Percentiles rank a stretch among this genome's conserved stretches.
Evolutionary conservation across 1,139 yeast genomes (phyloP).

Genomic region (Hanseniaspora sp.): DNA sequence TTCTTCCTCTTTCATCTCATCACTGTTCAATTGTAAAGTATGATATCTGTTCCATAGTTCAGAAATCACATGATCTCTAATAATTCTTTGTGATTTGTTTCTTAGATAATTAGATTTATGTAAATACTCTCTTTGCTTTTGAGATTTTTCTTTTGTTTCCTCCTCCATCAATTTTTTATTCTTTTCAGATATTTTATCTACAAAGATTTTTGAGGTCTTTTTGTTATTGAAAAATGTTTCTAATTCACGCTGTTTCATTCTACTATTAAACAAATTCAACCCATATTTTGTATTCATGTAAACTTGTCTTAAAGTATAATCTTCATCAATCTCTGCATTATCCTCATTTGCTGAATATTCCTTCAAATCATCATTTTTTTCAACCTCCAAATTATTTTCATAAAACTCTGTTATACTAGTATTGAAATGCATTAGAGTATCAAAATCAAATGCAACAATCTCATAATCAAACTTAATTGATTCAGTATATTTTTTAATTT

Average conservation of each 20-base stretch:
- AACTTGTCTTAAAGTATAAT: slow-evolving; percentile 14
- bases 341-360: slow-evolving; percentile 10
- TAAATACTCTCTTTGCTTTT: slow-evolving; percentile 25
- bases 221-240: slow-evolving; percentile 26
- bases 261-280: slow-evolving; percentile 22
- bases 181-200: slow-evolving; percentile 28
- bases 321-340: slow-evolving; percentile 19
- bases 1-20: slow-evolving; percentile 1
- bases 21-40: not conserved
- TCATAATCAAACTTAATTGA: slow-evolving; percentile 21
- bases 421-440: slow-evolving; percentile 21
- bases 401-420: slow-evolving; percentile 12
- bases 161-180: slow-evolving; percentile 25
- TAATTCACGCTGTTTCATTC: slow-evolving; percentile 25
- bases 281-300: slow-evolving; percentile 23
- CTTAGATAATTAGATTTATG: slow-evolving; percentile 18
- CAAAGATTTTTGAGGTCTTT: slow-evolving; percentile 29
- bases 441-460: slow-evolving; percentile 24
- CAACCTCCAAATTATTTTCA: slow-evolving; percentile 15
- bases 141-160: slow-evolving; percentile 26
- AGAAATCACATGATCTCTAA: slow-evolving; percentile 18
- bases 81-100: slow-evolving; percentile 3
- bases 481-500: slow-evolving; percentile 25
- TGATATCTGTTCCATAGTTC: slow-evolving; percentile 11
- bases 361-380: slow-evolving; percentile 6